Evolutionary conservation across 1,139 yeast genomes (phyloP).

Genomic region (Candida smagusa): DNA sequence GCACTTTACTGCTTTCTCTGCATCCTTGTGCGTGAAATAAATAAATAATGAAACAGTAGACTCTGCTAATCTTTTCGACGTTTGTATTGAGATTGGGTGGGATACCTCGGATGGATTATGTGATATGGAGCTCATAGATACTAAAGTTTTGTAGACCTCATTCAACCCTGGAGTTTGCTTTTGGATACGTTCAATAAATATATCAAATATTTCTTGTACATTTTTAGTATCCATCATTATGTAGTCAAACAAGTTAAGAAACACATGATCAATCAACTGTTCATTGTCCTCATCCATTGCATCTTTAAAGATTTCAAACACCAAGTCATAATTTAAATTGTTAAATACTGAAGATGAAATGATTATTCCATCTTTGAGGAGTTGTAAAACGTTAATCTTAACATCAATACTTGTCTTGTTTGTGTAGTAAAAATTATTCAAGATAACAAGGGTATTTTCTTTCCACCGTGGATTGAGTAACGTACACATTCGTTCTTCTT

Average conservation of each 20-base stretch:
- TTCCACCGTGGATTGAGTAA: conserved; percentile 55
- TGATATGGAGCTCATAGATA: conserved; percentile 15
- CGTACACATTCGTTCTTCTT: conserved; percentile 51
- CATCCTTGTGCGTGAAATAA: conserved; percentile 19
- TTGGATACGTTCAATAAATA: conserved; percentile 7
- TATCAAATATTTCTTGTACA: conserved; percentile 20
- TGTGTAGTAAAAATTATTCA: conserved; percentile 43
- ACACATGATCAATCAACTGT: conserved; percentile 30
- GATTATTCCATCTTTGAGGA: conserved; percentile 42
- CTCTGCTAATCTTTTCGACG: conserved; percentile 25
- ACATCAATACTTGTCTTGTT: conserved; percentile 21
- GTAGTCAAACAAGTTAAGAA: conserved; percentile 29
- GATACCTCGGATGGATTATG: conserved; percentile 2
- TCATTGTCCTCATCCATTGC: conserved; percentile 27
- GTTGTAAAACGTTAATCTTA: conserved; percentile 38
- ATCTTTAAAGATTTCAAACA: conserved; percentile 28
- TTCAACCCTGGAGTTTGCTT: not conserved
- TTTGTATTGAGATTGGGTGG: conserved; percentile 9
- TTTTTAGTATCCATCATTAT: conserved; percentile 17
- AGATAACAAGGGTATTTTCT: conserved; percentile 41
- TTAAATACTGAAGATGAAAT: conserved; percentile 31
- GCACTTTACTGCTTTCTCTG: conserved; percentile 27
- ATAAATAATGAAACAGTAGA: conserved; percentile 34
- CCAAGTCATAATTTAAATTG: conserved; percentile 24
- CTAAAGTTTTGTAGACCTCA: conserved; percentile 11